Percentiles rank a stretch among this genome's conserved stretches.
Evolutionary conservation across 139 green algal genomes (phyloP).

Genomic region (Volvox africanus): DNA sequence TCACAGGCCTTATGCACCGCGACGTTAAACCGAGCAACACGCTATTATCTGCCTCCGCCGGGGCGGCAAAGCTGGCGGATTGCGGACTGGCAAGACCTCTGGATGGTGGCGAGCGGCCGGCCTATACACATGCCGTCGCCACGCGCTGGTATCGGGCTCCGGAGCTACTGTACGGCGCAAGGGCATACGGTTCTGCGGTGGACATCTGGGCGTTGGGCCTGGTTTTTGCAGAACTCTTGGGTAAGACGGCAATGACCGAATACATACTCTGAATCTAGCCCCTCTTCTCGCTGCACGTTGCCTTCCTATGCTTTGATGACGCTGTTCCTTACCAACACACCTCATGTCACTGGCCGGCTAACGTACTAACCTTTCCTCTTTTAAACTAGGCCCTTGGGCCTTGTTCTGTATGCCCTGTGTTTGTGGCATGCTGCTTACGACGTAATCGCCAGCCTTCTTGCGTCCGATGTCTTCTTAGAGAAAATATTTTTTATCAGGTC

Average conservation of each 20-base stretch:
- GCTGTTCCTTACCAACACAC: too few relatives aligned
- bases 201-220: conserved; percentile 59
- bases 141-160: conserved; percentile 92
- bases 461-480: too few relatives aligned
- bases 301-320: too few relatives aligned
- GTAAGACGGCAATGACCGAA: conserved; percentile 20
- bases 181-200: conserved; percentile 51
- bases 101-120: conserved; percentile 3
- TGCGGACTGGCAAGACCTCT: conserved; percentile 91
- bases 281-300: too few relatives aligned
- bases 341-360: too few relatives aligned
- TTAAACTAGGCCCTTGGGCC: too few relatives aligned
- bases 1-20: conserved; percentile 45
- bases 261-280: too few relatives aligned
- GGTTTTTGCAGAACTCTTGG: conserved; percentile 58
- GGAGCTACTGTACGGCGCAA: conserved; percentile 68
- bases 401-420: too few relatives aligned
- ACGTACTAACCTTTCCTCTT: too few relatives aligned
- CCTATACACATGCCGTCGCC: conserved; percentile 95
- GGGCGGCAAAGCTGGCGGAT: conserved; percentile 91
- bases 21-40: conserved; percentile 61
- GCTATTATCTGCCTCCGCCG: conserved; percentile 47
- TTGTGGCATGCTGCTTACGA: too few relatives aligned
- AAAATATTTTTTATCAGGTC: too few relatives aligned
- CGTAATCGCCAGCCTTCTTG: too few relatives aligned